A percentile compares a stretch with the other conserved stretches of the same genome.
Evolutionary conservation across 2,329 filamentous ascomycete genomes (phyloP).

Genomic region (Penicillium sp.): DNA sequence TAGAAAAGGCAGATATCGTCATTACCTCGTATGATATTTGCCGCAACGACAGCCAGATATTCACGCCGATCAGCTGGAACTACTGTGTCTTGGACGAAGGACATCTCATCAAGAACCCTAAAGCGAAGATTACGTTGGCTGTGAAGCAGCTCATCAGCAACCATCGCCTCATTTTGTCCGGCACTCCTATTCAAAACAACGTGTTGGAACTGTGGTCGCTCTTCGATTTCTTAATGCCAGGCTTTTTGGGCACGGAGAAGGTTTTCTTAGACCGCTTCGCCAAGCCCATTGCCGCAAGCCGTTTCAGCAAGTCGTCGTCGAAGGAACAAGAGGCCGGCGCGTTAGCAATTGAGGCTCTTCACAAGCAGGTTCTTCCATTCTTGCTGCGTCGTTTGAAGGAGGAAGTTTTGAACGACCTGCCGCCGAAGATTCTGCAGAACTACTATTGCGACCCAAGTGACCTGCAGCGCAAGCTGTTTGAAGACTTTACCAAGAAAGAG

Average conservation of each 20-base stretch:
- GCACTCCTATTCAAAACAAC: slow-evolving; percentile 97
- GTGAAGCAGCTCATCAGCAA: slow-evolving; percentile 89
- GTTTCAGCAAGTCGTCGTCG: slow-evolving; percentile 94
- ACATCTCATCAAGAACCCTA: slow-evolving; percentile 97
- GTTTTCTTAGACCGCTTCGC: slow-evolving; percentile 95
- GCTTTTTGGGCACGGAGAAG: slow-evolving; percentile 92
- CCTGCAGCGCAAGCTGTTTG: slow-evolving; percentile 88
- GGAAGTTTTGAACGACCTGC: slow-evolving; percentile 91
- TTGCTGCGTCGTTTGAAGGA: slow-evolving; percentile 93
- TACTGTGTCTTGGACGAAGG: slow-evolving; percentile 97
- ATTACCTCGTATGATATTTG: slow-evolving; percentile 98
- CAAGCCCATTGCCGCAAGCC: slow-evolving; percentile 89
- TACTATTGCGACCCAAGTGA: slow-evolving; percentile 99
- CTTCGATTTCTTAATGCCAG: slow-evolving; percentile 98
- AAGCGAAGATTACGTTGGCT: slow-evolving; percentile 89
- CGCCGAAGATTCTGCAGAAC: slow-evolving; percentile 97
- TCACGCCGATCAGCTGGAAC: slow-evolving; percentile 86
- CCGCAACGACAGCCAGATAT: slow-evolving; percentile 84
- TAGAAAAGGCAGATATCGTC: slow-evolving; percentile 81
- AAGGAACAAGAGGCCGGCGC: slow-evolving; percentile 98
- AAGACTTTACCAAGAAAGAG: slow-evolving; percentile 93
- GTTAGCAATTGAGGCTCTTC: slow-evolving; percentile 92
- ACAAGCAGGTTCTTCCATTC: slow-evolving; percentile 97
- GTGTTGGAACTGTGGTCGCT: slow-evolving; percentile 95
- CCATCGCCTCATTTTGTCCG: slow-evolving; percentile 91